Base-by-base conservation (phyloP, 148 eudicot species). In the Camellia sinensis region DNA sequence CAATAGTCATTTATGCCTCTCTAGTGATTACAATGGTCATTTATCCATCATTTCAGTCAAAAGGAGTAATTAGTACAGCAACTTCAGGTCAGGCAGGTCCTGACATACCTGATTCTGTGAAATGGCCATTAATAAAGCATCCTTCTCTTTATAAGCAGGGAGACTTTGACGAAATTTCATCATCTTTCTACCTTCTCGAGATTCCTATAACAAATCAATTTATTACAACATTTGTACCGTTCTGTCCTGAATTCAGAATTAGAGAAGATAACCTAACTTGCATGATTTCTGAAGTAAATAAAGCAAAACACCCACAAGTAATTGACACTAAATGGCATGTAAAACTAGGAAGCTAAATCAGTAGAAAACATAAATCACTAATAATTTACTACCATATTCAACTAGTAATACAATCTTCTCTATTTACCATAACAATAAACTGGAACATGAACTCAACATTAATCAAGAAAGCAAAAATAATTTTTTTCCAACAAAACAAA, bases 61-160 rank as follows among this genome's bases (percentile, higher is more conserved):
- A 22, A 66, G 22, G 56, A 14, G 37, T 77, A 37, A 46, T 37
- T 65, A 7, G 21, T 77, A 13, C 64, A 67, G 54, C 40, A 44
- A 18, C n/a, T 37, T 48, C 18, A n/a, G 19, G 40, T 62, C 64
- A 37, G 40, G 4, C 41, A 59, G 65, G 77, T 21, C 9, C 67
- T 57, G 53, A 67, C 4, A 52, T 77, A 93, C 99, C 99, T 94
- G 99, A 83, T 90, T 89, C 80, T 84, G 79, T 12, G 85, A 85
- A 80, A 96, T 94, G 71, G 95, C 89, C 85, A 82, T 82, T 85
- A 96, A 73, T 79, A 96, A 86, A 73, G 92, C 85, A 85, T 91
- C 93, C 80, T 91, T 92, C 80, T 96, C 94, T 81, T 94, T 93
- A 82, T 87, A 96, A 61, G 95, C 97, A 75, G 99, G 99, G 69